These are phyloP conservation scores for Penicillium sclerotigenum DNA, from an alignment of 2,329 filamentous ascomycete genomes.

Conservation along the genomic window DNA sequence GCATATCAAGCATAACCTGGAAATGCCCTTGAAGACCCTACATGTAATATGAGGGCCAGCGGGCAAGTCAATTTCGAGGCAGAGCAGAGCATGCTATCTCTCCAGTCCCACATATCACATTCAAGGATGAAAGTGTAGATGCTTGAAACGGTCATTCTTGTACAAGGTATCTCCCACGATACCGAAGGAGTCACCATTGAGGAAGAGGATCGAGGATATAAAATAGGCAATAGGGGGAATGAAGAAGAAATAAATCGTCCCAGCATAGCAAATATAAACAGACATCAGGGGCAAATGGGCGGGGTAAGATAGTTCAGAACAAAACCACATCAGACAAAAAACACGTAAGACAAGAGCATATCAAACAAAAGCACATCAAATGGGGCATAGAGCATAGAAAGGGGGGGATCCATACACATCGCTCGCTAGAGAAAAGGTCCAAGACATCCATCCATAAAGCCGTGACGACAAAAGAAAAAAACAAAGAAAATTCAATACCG, in stretches of 20 bases:
- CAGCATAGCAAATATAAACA: slow-evolving; percentile 18
- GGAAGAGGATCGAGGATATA: neutral
- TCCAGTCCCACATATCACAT: neutral
- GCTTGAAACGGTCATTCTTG: slow-evolving; percentile 21
- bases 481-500: slow-evolving; percentile 14
- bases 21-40: neutral
- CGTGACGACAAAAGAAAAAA: slow-evolving; percentile 28
- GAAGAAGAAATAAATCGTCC: slow-evolving; percentile 12
- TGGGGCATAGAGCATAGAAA: slow-evolving; percentile 21
- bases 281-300: slow-evolving; percentile 13
- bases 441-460: slow-evolving; percentile 33
- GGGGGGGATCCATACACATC: slow-evolving; percentile 31
- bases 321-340: slow-evolving; percentile 11
- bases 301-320: slow-evolving; percentile 12
- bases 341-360: slow-evolving; percentile 9
- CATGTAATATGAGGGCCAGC: neutral
- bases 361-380: slow-evolving; percentile 12
- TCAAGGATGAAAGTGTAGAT: neutral
- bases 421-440: slow-evolving; percentile 35
- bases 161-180: slow-evolving; percentile 25
- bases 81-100: neutral
- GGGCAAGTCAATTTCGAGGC: neutral
- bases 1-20: neutral
- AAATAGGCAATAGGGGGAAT: slow-evolving; percentile 8
- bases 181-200: slow-evolving; percentile 11